Conservation (phyloP, 1,139 yeast species). For the Blastobotrys persicus region DNA sequence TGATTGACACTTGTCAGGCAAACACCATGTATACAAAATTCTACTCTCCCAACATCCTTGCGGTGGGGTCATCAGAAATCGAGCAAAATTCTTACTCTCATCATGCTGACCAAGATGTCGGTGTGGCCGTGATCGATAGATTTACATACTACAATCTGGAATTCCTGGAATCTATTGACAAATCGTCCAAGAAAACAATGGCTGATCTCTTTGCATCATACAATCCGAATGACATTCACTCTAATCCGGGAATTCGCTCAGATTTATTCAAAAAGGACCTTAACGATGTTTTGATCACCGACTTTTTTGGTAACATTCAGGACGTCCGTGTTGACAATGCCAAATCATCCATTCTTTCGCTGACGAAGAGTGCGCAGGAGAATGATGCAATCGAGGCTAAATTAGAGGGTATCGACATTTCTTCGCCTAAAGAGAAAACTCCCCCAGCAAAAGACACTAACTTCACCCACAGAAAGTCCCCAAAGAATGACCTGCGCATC, state of each 20-base stretch:
- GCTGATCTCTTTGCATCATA: conserved; percentile 82
- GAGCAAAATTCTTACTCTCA: conserved; percentile 94
- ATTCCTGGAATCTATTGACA: conserved; percentile 73
- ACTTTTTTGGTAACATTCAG: conserved; percentile 93
- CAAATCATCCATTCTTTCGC: conserved; percentile 23
- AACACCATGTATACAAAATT: conserved; percentile 94
- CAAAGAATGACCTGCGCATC: background rate
- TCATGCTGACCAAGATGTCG: conserved; percentile 91
- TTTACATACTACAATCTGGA: conserved; percentile 92
- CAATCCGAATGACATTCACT: conserved; percentile 81
- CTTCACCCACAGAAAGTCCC: background rate
- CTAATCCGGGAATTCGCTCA: conserved; percentile 86
- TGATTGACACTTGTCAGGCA: conserved; percentile 99
- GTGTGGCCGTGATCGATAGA: conserved; percentile 96
- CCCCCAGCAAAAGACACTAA: background rate
- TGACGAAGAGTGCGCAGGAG: conserved; percentile 15
- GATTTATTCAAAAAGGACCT: conserved; percentile 71
- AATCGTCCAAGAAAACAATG: conserved; percentile 70
- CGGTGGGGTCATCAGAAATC: conserved; percentile 88
- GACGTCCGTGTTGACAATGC: conserved; percentile 65
- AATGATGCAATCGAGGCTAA: background rate
- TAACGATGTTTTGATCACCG: conserved; percentile 74
- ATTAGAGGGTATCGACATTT: background rate
- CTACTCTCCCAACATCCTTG: conserved; percentile 87
- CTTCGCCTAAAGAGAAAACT: background rate